Percentiles rank a stretch among this genome's conserved stretches.
Conservation (phyloP, 2,329 filamentous ascomycete genomes). For the Talaromyces sp. region DNA sequence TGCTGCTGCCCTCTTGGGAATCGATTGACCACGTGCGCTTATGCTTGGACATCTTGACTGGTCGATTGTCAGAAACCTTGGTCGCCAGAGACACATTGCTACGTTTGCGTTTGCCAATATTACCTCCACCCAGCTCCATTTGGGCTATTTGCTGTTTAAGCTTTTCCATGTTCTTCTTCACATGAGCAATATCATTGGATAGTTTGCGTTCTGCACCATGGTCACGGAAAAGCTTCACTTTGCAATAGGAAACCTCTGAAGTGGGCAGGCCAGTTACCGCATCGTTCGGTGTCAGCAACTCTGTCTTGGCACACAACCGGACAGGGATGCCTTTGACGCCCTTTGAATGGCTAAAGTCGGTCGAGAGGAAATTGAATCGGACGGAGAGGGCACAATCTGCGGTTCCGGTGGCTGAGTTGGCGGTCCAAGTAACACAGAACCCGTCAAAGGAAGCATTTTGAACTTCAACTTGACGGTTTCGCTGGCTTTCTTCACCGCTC, state of each 20-base stretch:
- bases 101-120: constrained; percentile 57
- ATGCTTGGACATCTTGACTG: constrained; percentile 82
- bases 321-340: constrained; percentile 97
- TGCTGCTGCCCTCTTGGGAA: constrained; percentile 49
- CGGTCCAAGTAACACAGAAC: constrained; percentile 85
- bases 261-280: constrained; percentile 5
- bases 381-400: constrained; percentile 83
- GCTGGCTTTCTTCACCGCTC: constrained; percentile 49
- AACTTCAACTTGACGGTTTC: constrained; percentile 59
- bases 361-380: constrained; percentile 96
- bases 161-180: constrained; percentile 96
- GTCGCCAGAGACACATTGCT: constrained; percentile 46
- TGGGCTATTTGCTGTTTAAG: constrained; percentile 89
- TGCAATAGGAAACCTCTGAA: constrained; percentile 84
- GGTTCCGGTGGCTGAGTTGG: constrained; percentile 55
- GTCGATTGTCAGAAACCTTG: constrained; percentile 46
- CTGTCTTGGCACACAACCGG: constrained; percentile 84
- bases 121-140: constrained; percentile 55
- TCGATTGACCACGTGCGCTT: constrained; percentile 95
- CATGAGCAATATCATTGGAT: constrained; percentile 87
- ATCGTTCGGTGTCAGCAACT: constrained; percentile 30
- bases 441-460: constrained; percentile 84
- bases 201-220: constrained; percentile 93
- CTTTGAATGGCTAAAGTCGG: constrained; percentile 97
- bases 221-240: constrained; percentile 93